Percentiles rank a stretch among this genome's conserved stretches.
These are phyloP conservation scores for Somion occarium DNA, from an alignment of 1,284 basidiomycete genomes.

Conservation along the genomic window DNA sequence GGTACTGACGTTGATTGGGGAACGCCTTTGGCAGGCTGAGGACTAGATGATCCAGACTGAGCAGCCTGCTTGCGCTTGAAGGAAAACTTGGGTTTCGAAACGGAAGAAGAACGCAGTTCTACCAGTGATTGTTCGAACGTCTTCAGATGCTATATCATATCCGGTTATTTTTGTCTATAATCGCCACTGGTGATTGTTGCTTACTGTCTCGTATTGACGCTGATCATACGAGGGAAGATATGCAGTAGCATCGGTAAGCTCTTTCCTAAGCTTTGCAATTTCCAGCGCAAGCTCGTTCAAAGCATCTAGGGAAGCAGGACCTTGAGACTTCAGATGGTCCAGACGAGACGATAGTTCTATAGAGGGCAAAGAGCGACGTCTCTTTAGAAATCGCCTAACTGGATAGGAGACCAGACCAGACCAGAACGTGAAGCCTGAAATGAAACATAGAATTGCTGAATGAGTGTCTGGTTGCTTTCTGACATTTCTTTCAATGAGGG, in stretches of 20 bases:
- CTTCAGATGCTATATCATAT: constrained; percentile 49
- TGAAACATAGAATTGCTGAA: constrained; percentile 39
- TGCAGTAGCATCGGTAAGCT: constrained; percentile 53
- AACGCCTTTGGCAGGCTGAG: too few species aligned
- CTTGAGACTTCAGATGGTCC: constrained; percentile 17
- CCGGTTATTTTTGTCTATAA: background rate
- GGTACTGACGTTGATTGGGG: too few species aligned
- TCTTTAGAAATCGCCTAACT: constrained; percentile 5
- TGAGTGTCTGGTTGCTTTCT: constrained; percentile 31
- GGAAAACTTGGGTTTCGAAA: constrained; percentile 58
- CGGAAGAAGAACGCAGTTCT: constrained; percentile 38
- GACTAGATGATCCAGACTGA: constrained; percentile 16
- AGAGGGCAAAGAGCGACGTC: constrained; percentile 11
- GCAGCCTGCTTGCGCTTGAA: constrained; percentile 56
- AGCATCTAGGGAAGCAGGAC: constrained; percentile 10
- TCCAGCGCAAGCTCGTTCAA: constrained; percentile 22
- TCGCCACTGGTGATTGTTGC: constrained; percentile 23
- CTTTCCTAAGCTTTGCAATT: constrained; percentile 48
- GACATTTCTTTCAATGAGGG: constrained; percentile 15
- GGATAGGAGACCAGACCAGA: constrained; percentile 27
- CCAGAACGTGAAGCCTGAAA: constrained; percentile 44
- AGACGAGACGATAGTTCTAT: constrained; percentile 39
- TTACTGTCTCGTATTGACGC: constrained; percentile 61
- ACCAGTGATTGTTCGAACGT: constrained; percentile 50
- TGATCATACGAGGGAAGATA: constrained; percentile 72